A percentile compares a stretch with the other conserved stretches of the same genome.
phyloP scores from a whole-genome alignment of 768 basidiomycete genomes.

The Amanita phalloides region DNA sequence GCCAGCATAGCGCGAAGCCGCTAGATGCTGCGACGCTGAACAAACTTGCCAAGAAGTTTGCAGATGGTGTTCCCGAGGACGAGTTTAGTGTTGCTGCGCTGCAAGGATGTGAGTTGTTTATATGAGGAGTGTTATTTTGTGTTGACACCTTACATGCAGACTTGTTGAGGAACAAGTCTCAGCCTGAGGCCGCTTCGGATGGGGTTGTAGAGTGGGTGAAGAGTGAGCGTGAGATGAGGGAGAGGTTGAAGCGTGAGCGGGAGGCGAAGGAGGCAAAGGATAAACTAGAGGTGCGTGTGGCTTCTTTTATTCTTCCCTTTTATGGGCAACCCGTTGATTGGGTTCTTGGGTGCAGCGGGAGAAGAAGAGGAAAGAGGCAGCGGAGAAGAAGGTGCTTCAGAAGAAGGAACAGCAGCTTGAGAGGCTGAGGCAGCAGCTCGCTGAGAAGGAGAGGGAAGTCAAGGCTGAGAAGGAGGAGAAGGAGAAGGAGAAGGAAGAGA shows the following conservation, averaged over 20 bases:
- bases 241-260: constrained; percentile 63
- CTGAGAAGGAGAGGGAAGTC: constrained; percentile 42
- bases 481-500: no score
- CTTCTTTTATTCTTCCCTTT: background rate
- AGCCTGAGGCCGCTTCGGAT: constrained; percentile 65
- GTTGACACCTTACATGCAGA: constrained; percentile 25
- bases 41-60: constrained; percentile 66
- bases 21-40: constrained; percentile 56
- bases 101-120: constrained; percentile 58
- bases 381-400: constrained; percentile 51
- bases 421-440: constrained; percentile 37
- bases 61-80: constrained; percentile 72
- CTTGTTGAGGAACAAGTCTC: constrained; percentile 74
- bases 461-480: background rate
- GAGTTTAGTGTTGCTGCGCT: constrained; percentile 86
- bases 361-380: constrained; percentile 41
- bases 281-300: constrained; percentile 46
- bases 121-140: no score
- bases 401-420: constrained; percentile 52
- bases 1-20: constrained; percentile 54
- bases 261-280: constrained; percentile 61
- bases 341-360: constrained; percentile 23
- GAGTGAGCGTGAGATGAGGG: constrained; percentile 64
- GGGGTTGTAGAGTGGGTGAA: constrained; percentile 65
- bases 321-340: background rate